These are phyloP conservation scores for Thermochaetoides thermophila DNA, from an alignment of 495 filamentous ascomycete species.

Conservation along the genomic window DNA sequence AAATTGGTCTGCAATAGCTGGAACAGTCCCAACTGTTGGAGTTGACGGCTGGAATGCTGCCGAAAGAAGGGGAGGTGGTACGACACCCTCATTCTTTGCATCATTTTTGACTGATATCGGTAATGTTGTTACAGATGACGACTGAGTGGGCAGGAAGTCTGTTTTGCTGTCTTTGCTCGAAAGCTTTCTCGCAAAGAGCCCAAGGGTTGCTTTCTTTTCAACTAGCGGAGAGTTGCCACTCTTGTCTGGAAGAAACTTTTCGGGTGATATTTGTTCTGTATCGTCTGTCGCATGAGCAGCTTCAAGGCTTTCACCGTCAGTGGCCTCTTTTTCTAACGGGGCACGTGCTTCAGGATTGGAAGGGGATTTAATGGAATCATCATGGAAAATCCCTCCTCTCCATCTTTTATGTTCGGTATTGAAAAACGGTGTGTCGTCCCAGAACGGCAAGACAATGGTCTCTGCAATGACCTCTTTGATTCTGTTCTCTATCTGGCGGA, in stretches of 20 bases:
- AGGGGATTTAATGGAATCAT: constrained; percentile 24
- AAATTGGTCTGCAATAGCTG: constrained; percentile 43
- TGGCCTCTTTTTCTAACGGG: constrained; percentile 43
- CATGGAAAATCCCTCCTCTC: constrained; percentile 80
- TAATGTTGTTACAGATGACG: constrained; percentile 25
- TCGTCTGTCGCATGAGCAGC: constrained; percentile 12
- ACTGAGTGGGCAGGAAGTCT: constrained; percentile 9
- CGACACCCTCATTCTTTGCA: constrained; percentile 10
- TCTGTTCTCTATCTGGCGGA: constrained; percentile 83
- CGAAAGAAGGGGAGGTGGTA: too few relatives aligned
- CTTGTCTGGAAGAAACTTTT: too few relatives aligned
- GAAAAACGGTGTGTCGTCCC: constrained; percentile 88
- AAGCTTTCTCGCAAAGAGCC: constrained; percentile 28
- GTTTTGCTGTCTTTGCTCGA: constrained; percentile 21
- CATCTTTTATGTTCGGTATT: constrained; percentile 59
- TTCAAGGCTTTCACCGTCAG: constrained; percentile 31
- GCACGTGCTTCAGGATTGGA: constrained; percentile 29
- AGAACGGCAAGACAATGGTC: constrained; percentile 84
- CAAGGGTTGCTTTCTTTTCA: constrained; percentile 18
- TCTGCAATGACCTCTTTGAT: constrained; percentile 89
- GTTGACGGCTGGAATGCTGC: constrained; percentile 45
- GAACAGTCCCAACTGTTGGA: constrained; percentile 48
- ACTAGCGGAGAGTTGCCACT: constrained; percentile 38
- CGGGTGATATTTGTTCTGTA: too few relatives aligned
- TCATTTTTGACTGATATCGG: constrained; percentile 20